Percentiles rank a stretch among this genome's conserved stretches.
Conservation (phyloP, 2,329 filamentous ascomycete species). For the Aureobasidium pullulans region DNA sequence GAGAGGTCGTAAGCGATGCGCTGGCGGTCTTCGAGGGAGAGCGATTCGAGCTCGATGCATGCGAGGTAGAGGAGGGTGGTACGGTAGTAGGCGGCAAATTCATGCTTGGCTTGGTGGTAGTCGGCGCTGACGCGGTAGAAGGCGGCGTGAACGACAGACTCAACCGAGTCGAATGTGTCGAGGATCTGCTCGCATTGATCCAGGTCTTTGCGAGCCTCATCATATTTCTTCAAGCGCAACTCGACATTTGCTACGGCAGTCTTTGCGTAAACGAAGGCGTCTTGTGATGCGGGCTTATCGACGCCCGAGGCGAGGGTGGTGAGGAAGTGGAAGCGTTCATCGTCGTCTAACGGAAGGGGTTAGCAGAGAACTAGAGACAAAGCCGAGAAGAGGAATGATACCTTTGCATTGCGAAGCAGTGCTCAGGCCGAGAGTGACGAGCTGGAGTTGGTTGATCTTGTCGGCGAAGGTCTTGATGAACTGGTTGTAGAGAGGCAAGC, state of each 20-base stretch:
- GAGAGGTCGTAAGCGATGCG: conserved; percentile 85
- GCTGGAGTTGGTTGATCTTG: conserved; percentile 98
- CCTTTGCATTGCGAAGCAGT: conserved; percentile 78
- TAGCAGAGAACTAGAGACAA: conserved; percentile 17
- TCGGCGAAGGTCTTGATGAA: conserved; percentile 96
- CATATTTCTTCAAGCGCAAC: conserved; percentile 68
- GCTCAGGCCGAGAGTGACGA: conserved; percentile 82
- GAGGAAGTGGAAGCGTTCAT: conserved; percentile 80
- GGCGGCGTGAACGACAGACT: conserved; percentile 88
- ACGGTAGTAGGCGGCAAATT: conserved; percentile 95
- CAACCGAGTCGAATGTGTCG: conserved; percentile 88
- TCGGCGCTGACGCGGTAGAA: conserved; percentile 94
- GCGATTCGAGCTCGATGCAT: conserved; percentile 75
- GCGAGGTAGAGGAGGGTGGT: conserved; percentile 96
- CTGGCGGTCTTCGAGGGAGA: conserved; percentile 68
- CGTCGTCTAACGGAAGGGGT: conserved; percentile 56
- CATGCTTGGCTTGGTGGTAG: conserved; percentile 84
- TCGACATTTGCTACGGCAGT: conserved; percentile 85
- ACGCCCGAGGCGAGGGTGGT: conserved; percentile 78
- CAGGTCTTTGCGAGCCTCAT: conserved; percentile 78
- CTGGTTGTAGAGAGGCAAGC: conserved; percentile 83
- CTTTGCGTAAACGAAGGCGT: conserved; percentile 89
- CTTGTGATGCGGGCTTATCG: conserved; percentile 85
- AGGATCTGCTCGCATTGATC: conserved; percentile 82
- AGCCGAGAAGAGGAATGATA: conserved; percentile 29